A percentile compares a stretch with the other conserved stretches of the same genome.
Conservation (phyloP, 2,329 filamentous ascomycete genomes). For the Aureobasidium vineae region DNA sequence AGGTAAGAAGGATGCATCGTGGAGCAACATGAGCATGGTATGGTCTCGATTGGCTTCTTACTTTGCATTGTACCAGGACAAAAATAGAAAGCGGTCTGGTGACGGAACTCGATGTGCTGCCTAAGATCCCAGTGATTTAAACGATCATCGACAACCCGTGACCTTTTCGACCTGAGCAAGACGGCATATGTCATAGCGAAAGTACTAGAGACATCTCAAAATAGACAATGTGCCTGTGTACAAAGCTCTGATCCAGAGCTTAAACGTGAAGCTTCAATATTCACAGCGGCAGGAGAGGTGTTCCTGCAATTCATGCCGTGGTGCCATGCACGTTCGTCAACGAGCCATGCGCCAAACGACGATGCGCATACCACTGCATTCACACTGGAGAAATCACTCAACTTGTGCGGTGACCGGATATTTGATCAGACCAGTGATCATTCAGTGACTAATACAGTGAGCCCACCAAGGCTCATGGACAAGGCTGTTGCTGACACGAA, state of each 20-base stretch:
- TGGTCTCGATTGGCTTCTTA: neutral
- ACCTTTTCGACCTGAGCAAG: neutral
- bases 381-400: neutral
- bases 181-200: neutral
- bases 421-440: neutral
- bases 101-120: neutral
- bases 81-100: neutral
- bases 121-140: neutral
- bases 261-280: neutral
- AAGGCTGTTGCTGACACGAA: constrained; percentile 18
- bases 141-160: neutral
- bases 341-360: neutral
- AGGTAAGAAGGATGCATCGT: neutral
- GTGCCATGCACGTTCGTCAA: neutral
- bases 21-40: constrained; percentile 10
- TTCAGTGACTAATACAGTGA: neutral
- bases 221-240: neutral
- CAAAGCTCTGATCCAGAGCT: constrained; percentile 1
- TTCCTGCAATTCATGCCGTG: constrained; percentile 8
- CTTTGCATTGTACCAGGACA: neutral
- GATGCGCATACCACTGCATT: neutral
- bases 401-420: neutral
- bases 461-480: neutral
- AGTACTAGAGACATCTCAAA: neutral
- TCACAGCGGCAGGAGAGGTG: neutral